These are phyloP conservation scores for Aegilops umbellulata DNA, from an alignment of 176 grass and related monocot genomes.

Conservation along the genomic window DNA sequence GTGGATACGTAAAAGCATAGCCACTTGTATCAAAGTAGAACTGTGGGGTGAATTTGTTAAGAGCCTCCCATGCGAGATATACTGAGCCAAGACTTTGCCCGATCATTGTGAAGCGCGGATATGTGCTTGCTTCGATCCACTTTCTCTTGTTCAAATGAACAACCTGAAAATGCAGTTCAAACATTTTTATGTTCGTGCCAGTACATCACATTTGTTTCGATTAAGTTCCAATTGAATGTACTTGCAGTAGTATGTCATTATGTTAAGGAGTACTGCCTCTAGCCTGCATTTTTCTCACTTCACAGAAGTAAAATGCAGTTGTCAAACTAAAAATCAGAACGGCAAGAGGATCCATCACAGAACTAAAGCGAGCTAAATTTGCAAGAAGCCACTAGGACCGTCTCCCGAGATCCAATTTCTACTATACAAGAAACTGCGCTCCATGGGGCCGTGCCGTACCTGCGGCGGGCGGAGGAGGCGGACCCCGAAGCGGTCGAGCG, in stretches of 20 bases:
- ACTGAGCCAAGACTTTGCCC: conserved; percentile 89
- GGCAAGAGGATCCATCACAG: not conserved
- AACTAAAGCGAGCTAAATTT: not conserved
- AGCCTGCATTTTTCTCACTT: not conserved
- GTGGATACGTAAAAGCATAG: conserved; percentile 94
- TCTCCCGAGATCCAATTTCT: conserved; percentile 17
- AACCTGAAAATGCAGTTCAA: conserved; percentile 55
- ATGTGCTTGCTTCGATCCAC: conserved; percentile 82
- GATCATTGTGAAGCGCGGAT: conserved; percentile 94
- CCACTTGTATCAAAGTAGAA: conserved; percentile 94
- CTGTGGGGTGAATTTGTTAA: conserved; percentile 64
- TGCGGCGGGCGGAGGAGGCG: conserved; percentile 58
- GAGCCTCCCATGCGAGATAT: conserved; percentile 92
- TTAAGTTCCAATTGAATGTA: not conserved
- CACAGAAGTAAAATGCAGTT: not conserved
- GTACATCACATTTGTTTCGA: not conserved
- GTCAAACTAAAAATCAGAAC: not conserved
- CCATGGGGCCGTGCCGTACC: conserved; percentile 24
- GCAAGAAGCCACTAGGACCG: not conserved
- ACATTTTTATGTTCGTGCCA: not conserved
- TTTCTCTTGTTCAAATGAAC: conserved; percentile 83
- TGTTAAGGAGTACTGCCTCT: not conserved
- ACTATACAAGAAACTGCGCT: not conserved
- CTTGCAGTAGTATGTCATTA: not conserved
- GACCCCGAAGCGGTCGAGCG: conserved; percentile 76